phyloP scores from a whole-genome alignment of 257 asterid genomes.

The Haberlea rhodopensis region DNA sequence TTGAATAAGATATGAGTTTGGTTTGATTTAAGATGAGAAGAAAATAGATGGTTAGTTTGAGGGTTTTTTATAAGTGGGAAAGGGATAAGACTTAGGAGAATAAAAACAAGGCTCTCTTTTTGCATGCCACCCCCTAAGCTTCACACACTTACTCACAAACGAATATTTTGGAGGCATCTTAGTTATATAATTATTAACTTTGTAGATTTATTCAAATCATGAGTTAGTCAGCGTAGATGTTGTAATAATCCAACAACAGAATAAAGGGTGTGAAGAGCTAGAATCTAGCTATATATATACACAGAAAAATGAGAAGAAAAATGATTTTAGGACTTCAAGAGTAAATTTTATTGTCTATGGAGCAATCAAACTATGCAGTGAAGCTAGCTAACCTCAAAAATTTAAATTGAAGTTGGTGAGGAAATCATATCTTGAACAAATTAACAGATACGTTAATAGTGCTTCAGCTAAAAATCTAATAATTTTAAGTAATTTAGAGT shows the following conservation, averaged over 20 bases:
- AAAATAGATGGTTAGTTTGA: conserved; percentile 38
- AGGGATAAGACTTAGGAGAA: conserved; percentile 73
- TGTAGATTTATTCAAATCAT: neutral
- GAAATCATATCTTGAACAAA: no score
- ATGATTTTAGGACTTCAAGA: no score
- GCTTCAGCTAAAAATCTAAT: no score
- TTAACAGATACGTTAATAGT: no score
- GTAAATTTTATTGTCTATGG: no score
- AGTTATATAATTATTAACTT: conserved; percentile 2
- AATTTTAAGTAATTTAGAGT: no score
- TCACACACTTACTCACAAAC: conserved; percentile 41
- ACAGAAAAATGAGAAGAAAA: no score
- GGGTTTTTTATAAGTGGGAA: conserved; percentile 49
- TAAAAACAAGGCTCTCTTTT: conserved; percentile 72
- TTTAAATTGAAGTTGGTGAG: no score
- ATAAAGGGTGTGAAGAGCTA: conserved; percentile 50
- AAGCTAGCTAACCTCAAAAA: no score
- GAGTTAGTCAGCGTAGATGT: conserved; percentile 10
- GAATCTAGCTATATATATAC: no score
- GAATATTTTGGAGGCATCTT: conserved; percentile 43
- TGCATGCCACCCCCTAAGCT: conserved; percentile 42
- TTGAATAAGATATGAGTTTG: conserved; percentile 59
- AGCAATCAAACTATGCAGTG: no score
- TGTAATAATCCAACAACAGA: conserved; percentile 6
- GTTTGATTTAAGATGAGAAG: conserved; percentile 51